Conservation (phyloP, 768 basidiomycete genomes). For the Amanita phalloides region DNA sequence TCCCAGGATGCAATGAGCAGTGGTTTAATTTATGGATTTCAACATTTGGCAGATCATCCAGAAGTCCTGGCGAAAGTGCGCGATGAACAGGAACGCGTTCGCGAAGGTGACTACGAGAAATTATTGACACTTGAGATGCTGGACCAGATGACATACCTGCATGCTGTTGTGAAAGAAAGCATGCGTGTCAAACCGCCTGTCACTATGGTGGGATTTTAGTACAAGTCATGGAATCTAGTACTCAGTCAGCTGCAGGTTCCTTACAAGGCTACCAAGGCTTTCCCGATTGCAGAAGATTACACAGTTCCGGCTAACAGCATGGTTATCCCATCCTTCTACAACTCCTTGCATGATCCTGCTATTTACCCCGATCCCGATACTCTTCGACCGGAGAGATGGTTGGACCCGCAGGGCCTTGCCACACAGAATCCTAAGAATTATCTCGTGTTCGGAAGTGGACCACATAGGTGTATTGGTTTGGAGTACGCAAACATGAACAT, state of each 20-base stretch:
- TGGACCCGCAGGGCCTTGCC: constrained; percentile 70
- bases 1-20: constrained; percentile 98
- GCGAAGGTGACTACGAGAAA: constrained; percentile 64
- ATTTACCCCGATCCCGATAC: constrained; percentile 82
- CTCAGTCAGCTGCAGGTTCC: constrained; percentile 53
- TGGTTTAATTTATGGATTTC: constrained; percentile 92
- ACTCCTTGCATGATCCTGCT: constrained; percentile 82
- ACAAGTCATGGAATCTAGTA: neutral
- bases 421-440: constrained; percentile 88
- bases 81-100: constrained; percentile 80
- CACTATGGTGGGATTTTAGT: constrained; percentile 61
- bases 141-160: constrained; percentile 88
- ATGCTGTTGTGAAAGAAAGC: constrained; percentile 90
- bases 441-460: constrained; percentile 90
- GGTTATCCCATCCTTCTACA: constrained; percentile 91
- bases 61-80: constrained; percentile 81
- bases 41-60: constrained; percentile 90
- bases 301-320: constrained; percentile 87
- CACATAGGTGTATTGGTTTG: constrained; percentile 85
- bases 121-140: constrained; percentile 82
- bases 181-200: constrained; percentile 89
- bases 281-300: constrained; percentile 89
- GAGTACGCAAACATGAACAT: constrained; percentile 95
- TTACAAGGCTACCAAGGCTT: constrained; percentile 81
- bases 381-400: constrained; percentile 87